These are phyloP conservation scores for Ophiostoma angusticollis DNA, from an alignment of 2,329 filamentous ascomycete genomes.

Conservation along the genomic window DNA sequence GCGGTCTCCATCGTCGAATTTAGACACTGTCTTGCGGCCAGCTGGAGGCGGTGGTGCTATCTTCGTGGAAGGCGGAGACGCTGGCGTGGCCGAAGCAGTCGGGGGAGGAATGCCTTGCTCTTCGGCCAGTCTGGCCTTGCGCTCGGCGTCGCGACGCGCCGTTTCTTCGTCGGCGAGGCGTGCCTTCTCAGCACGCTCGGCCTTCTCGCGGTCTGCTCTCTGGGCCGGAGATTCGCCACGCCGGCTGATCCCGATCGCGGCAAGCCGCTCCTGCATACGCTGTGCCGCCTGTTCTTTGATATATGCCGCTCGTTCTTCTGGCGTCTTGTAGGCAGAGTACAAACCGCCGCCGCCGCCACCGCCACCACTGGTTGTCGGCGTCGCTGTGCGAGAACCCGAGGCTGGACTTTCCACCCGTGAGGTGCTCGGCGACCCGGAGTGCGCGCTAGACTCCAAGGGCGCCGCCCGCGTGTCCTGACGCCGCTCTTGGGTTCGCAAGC, in stretches of 20 bases:
- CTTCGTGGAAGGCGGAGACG: conserved; percentile 33
- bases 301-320: conserved; percentile 86
- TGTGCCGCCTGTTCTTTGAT: conserved; percentile 96
- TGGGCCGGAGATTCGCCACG: conserved; percentile 70
- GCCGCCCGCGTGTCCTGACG: conserved; percentile 28
- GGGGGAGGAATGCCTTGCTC: conserved; percentile 57
- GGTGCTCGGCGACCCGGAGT: conserved; percentile 21
- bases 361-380: too few species aligned
- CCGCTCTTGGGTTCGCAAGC: conserved; percentile 49
- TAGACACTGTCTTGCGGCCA: conserved; percentile 24
- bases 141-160: conserved; percentile 72
- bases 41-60: conserved; percentile 56
- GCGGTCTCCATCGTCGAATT: conserved; percentile 52
- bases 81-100: conserved; percentile 25
- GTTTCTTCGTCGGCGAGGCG: conserved; percentile 91
- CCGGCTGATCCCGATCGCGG: conserved; percentile 85
- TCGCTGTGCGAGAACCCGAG: conserved; percentile 31
- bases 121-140: conserved; percentile 68
- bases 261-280: conserved; percentile 90
- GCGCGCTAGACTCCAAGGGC: background rate
- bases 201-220: conserved; percentile 74
- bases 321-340: conserved; percentile 75
- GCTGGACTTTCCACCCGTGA: conserved; percentile 8
- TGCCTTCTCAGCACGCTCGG: conserved; percentile 75
- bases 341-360: conserved; percentile 50